Evolutionary conservation across 306 rosid species (phyloP), one percentile per base, ranked within the genome.

Genomic region (Malus domestica): DNA sequence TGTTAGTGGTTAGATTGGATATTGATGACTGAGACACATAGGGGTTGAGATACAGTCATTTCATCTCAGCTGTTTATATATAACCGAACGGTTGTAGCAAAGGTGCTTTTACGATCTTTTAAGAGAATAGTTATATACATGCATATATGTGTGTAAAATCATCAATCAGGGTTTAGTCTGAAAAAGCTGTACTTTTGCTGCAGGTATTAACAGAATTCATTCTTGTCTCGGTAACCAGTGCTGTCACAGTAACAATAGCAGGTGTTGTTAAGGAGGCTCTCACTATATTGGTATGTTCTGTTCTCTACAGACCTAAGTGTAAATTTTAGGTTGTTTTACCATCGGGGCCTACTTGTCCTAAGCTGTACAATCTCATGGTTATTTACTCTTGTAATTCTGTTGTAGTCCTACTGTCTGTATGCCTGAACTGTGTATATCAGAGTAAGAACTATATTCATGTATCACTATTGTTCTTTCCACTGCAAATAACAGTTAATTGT

Each of bases 221-320:
- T 87, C 90, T 92, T 82, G 87, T 95, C 87, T 95, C 99, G 0
- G 93, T 89, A 70, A 95, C 99, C 73, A 95, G 99, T 86, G 99
- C 99, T 12, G 97, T 95, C 78, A 92, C 99, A 11, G 91, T 95
- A 70, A 95, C 99, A 40, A 93, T 95, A 70, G 99, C 97, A 23
- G 97, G 99, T 77, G 97, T 95, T 84, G 97, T 95, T 55, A 95
- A 95, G 90, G 99, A 95, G 84, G 93, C 99, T 29, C 85, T 92
- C 86, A 95, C 99, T 73, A 95, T 92, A 85, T 82, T 92, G 97
- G 99, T 95, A 92, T 81, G 67, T 29, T 74, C 23, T 78, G 67
- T 33, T 78, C 27, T 69, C 69, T 59, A 30, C 65, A 62, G 35
- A 6, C 40, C 8, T 35, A 35, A 6, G 30, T 55, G 23, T 68